phyloP scores from a whole-genome alignment of 1,284 basidiomycete genomes.

The Tilletia indica region DNA sequence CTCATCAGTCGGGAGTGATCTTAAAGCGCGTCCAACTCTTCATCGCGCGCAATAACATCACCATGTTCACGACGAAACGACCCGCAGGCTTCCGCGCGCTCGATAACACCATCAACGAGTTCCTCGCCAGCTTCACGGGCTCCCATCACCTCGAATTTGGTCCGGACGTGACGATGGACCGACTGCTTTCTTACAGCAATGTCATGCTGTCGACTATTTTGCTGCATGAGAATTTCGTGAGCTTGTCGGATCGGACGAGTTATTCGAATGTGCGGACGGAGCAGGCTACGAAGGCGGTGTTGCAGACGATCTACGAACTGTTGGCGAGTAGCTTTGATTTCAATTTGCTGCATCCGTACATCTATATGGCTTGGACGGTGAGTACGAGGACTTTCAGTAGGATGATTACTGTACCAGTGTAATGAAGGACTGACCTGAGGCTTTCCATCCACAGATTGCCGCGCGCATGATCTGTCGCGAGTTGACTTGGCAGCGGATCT shows the following conservation, averaged over 20 bases:
- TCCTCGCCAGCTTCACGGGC: conserved; percentile 23
- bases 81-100: conserved; percentile 19
- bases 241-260: conserved; percentile 17
- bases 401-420: too few relatives aligned
- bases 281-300: conserved; percentile 17
- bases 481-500: conserved; percentile 17
- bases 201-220: conserved; percentile 20
- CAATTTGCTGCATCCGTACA: conserved; percentile 24
- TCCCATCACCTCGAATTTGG: conserved; percentile 18
- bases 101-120: conserved; percentile 23
- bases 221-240: conserved; percentile 27
- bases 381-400: neutral
- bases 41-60: conserved; percentile 15
- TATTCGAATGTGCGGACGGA: conserved; percentile 15
- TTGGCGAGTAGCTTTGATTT: conserved; percentile 23
- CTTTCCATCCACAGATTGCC: conserved; percentile 9
- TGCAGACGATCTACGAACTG: conserved; percentile 20
- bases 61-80: conserved; percentile 13
- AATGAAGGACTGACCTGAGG: too few relatives aligned
- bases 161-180: conserved; percentile 22
- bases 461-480: conserved; percentile 21
- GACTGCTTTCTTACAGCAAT: conserved; percentile 19
- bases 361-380: conserved; percentile 23
- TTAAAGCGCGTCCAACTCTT: conserved; percentile 14
- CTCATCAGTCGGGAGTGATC: conserved; percentile 2